Base-by-base conservation (phyloP, 2,329 filamentous ascomycete species). In the Zymoseptoria brevis region DNA sequence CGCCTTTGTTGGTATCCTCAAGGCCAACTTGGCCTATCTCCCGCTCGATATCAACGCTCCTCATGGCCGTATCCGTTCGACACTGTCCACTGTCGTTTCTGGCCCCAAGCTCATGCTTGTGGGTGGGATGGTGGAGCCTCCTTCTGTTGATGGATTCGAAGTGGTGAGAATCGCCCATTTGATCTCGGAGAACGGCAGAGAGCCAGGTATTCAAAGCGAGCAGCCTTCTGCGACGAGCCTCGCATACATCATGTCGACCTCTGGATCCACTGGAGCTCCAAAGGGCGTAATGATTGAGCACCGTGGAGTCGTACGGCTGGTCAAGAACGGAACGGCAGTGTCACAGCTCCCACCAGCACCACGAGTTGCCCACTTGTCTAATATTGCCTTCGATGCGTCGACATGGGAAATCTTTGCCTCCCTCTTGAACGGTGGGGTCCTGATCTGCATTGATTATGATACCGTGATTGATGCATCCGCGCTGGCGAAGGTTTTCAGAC, bases 241-340 rank as follows among this genome's bases (percentile, higher is more conserved):
- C 21, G 90, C 92, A 22, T 96, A 96, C 76, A 83, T 96, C 60
- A 91, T 96, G 85, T 96, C 96, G 72, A 96, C 92, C 0, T 95
- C 89, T 52, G 91, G 91, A 2, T 95, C 90, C 4, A 96, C 91
- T 0, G 92, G 92, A 11, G 84, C 86, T 4, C 92, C 92, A 0
- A 96, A 96, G 76, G 92, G 91, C 0, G 92, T 96, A 9, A 19
- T 30, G 6, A 53, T 53, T 7, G 22, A 8, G 13, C 51, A 53
- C 29, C 7, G 8, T 7, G 51, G n/a, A n/a, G n/a, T n/a, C n/a
- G n/a, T n/a, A n/a, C n/a, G n/a, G n/a, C n/a, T n/a, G n/a, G n/a
- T n/a, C n/a, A n/a, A n/a, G n/a, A n/a, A n/a, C n/a, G n/a, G n/a
- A n/a, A n/a, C n/a, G n/a, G n/a, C n/a, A n/a, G n/a, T n/a, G n/a